Evolutionary conservation across 805 yeast species (phyloP).

Genomic region (Sugiyamaella mastotermitis): DNA sequence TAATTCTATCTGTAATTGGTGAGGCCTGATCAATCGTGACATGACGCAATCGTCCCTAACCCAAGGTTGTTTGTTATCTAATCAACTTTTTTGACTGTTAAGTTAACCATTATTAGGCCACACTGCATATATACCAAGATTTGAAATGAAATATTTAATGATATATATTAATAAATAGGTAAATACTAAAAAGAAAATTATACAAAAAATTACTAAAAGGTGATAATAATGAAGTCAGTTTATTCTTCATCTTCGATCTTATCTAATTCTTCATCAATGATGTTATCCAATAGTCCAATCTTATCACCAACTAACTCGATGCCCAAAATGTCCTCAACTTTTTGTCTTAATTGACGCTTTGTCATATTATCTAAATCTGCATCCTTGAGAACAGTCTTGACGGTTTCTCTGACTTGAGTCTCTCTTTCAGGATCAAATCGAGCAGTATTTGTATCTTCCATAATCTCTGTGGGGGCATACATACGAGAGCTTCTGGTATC

Average conservation of each 20-base stretch:
- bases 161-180: too few relatives aligned
- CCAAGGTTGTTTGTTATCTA: too few relatives aligned
- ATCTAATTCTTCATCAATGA: constrained; percentile 33
- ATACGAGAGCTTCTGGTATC: constrained; percentile 9
- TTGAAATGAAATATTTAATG: too few relatives aligned
- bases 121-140: too few relatives aligned
- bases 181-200: too few relatives aligned
- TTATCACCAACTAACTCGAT: constrained; percentile 28
- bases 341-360: constrained; percentile 30
- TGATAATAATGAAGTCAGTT: too few relatives aligned
- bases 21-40: too few relatives aligned
- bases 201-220: too few relatives aligned
- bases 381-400: constrained; percentile 26
- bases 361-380: constrained; percentile 33
- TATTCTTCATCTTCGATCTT: constrained; percentile 14
- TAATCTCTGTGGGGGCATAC: constrained; percentile 13
- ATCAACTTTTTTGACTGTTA: too few relatives aligned
- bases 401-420: constrained; percentile 26
- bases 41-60: too few relatives aligned
- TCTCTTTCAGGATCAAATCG: constrained; percentile 16
- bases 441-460: constrained; percentile 12
- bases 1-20: too few relatives aligned
- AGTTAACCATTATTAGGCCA: too few relatives aligned
- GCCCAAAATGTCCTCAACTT: constrained; percentile 32
- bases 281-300: constrained; percentile 26